Conservation (phyloP, 805 yeast species). For the Ogataea corticis region DNA sequence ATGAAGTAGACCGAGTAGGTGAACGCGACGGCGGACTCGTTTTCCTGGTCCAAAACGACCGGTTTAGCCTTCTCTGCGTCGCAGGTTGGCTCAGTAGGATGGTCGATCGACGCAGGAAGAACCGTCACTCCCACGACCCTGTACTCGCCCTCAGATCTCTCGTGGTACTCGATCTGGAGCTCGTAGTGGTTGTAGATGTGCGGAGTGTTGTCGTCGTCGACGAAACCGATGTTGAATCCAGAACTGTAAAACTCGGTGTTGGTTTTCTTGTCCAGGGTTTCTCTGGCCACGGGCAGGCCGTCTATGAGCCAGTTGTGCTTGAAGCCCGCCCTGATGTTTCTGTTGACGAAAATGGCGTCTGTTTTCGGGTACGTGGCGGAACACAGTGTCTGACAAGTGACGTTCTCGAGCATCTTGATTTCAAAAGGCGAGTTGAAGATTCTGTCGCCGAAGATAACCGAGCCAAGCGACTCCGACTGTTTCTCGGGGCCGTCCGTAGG, state of each 20-base stretch:
- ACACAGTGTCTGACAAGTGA: constrained; percentile 71
- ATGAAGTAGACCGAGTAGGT: constrained; percentile 82
- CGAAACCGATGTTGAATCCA: constrained; percentile 78
- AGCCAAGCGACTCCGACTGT: constrained; percentile 88
- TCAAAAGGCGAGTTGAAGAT: constrained; percentile 90
- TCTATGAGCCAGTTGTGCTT: constrained; percentile 91
- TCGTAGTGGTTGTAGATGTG: constrained; percentile 81
- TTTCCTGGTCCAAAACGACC: constrained; percentile 49
- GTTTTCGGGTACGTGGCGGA: constrained; percentile 54
- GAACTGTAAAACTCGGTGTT: constrained; percentile 66
- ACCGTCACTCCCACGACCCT: constrained; percentile 93
- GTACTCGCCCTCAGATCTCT: constrained; percentile 61
- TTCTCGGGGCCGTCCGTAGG: constrained; percentile 67
- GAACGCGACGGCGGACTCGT: constrained; percentile 62
- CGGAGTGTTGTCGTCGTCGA: constrained; percentile 53
- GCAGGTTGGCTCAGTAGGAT: constrained; percentile 24
- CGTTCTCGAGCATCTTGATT: constrained; percentile 72
- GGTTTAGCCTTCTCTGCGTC: constrained; percentile 30
- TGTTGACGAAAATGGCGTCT: constrained; percentile 75
- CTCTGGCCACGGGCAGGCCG: constrained; percentile 88
- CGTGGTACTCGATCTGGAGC: constrained; percentile 79
- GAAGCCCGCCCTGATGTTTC: constrained; percentile 79
- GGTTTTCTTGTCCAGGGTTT: constrained; percentile 57
- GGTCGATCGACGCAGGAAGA: constrained; percentile 56
- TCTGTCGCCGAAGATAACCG: constrained; percentile 93